Evolutionary conservation across 2,329 filamentous ascomycete species (phyloP).

Genomic region (Talaromyces amestolkiae): DNA sequence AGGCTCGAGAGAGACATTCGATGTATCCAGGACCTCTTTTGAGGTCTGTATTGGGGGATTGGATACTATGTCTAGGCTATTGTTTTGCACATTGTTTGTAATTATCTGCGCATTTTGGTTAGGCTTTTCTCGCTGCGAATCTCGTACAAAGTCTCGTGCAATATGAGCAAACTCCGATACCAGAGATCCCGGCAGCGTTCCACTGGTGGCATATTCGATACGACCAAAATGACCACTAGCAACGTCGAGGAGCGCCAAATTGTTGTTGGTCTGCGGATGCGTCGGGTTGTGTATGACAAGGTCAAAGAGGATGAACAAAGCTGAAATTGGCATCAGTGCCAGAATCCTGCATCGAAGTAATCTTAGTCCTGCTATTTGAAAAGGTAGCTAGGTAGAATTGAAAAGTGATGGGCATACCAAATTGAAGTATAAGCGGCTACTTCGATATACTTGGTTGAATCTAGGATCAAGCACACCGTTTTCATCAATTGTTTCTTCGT

Average conservation of each 20-base stretch:
- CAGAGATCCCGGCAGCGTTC: conserved; percentile 36
- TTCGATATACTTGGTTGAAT: conserved; percentile 32
- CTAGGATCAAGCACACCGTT: conserved; percentile 28
- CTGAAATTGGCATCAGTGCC: conserved; percentile 32
- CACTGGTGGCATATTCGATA: conserved; percentile 35
- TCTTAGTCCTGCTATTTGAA: background rate
- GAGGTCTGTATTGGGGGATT: no score
- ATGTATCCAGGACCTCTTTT: no score
- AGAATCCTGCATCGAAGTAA: conserved; percentile 20
- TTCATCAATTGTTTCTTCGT: conserved; percentile 27
- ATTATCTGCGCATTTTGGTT: background rate
- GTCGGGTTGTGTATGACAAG: conserved; percentile 34
- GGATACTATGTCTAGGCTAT: no score
- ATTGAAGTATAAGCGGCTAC: conserved; percentile 29
- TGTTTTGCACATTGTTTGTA: background rate
- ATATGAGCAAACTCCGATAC: conserved; percentile 41
- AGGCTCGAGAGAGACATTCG: background rate
- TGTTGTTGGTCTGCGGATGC: conserved; percentile 31
- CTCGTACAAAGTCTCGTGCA: conserved; percentile 36
- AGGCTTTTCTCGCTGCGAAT: background rate
- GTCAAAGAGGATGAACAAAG: conserved; percentile 39
- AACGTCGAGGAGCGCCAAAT: conserved; percentile 40
- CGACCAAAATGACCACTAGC: conserved; percentile 41
- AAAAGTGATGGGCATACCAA: conserved; percentile 26
- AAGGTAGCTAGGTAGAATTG: no score